Evolutionary conservation across 2,329 filamentous ascomycete species (phyloP).

Genomic region (Parastagonospora nodorum): DNA sequence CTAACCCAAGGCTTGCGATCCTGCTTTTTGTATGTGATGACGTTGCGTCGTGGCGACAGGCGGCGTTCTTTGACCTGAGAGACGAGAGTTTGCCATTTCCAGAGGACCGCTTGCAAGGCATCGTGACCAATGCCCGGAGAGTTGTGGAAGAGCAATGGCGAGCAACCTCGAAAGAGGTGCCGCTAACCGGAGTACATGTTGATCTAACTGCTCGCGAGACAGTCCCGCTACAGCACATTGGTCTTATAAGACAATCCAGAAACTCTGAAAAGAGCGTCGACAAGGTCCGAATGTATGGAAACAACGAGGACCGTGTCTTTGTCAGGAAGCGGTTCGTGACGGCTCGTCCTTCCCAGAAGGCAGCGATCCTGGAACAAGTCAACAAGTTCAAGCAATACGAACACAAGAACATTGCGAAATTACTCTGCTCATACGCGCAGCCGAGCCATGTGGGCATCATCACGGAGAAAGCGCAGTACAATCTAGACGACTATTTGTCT

Average conservation of each 20-base stretch:
- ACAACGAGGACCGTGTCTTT: conserved; percentile 39
- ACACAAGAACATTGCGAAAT: conserved; percentile 45
- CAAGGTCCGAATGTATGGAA: conserved; percentile 41
- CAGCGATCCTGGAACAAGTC: conserved; percentile 43
- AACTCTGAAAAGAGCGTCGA: conserved; percentile 45
- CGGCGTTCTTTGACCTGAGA: conserved; percentile 44
- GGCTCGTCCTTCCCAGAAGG: conserved; percentile 43
- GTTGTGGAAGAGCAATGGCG: conserved; percentile 49
- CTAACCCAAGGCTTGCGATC: conserved; percentile 45
- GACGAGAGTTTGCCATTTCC: conserved; percentile 46
- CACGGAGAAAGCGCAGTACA: conserved; percentile 40
- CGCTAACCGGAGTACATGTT: conserved; percentile 43
- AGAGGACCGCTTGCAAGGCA: conserved; percentile 44
- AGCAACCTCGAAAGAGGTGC: conserved; percentile 46
- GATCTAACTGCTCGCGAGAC: conserved; percentile 45
- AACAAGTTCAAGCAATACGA: conserved; percentile 45
- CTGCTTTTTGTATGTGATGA: conserved; percentile 48
- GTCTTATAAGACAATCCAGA: conserved; percentile 35
- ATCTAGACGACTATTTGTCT: conserved; percentile 45
- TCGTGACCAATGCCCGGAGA: conserved; percentile 44
- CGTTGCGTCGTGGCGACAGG: conserved; percentile 45
- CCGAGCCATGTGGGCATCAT: conserved; percentile 44
- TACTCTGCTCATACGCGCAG: conserved; percentile 47
- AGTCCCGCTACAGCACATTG: conserved; percentile 43
- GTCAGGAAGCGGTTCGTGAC: conserved; percentile 46